Base-by-base conservation (phyloP, 345 rosid species). In the Populus davidiana region DNA sequence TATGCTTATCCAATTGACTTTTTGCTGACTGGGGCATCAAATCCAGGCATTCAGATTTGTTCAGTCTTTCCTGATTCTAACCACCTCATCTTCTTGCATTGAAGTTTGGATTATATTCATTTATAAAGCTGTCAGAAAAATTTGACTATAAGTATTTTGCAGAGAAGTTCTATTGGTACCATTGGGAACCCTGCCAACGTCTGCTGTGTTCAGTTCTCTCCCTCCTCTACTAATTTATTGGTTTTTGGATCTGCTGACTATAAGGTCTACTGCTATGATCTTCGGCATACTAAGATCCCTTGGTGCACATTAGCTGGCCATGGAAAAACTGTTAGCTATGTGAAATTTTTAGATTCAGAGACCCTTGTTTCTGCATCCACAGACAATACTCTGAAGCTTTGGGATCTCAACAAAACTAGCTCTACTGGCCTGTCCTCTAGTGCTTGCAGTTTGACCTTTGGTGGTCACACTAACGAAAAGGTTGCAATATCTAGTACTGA, bases 131-230 rank as follows among this genome's bases (percentile, higher is more conserved):
- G 16, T 12, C 16, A 71, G 39, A 20, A 43, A 54, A 49, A 49
- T 20, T 36, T 72, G 75, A 39, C 9, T 62, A 14, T 25, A 31
- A 49, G 4, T 69, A 6, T 69, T 44, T 77, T 70, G 63, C 70
- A 70, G 80, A 63, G 23, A 64, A 67, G 35, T 41, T 61, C 75
- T 62, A 17, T 70, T 6, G 80, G 70, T 41, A 77, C 80, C 43
- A 70, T 77, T 71, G 33, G 70, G 75, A 77, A 59, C 67, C 74
- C 75, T 18, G 80, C 80, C 64, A 78, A 71, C 39, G 75, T 72
- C 12, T 78, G 81, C 43, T 78, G 76, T 31, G 81, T 78, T 62
- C 81, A 78, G 54, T 78, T 78, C 67, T 66, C 81, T 23, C n/a
- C 76, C 4, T 61, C 64, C 67, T 78, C 76, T 38, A 35, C 56